Conservation (phyloP, 2,329 filamentous ascomycete species). For the Alternaria sp. region DNA sequence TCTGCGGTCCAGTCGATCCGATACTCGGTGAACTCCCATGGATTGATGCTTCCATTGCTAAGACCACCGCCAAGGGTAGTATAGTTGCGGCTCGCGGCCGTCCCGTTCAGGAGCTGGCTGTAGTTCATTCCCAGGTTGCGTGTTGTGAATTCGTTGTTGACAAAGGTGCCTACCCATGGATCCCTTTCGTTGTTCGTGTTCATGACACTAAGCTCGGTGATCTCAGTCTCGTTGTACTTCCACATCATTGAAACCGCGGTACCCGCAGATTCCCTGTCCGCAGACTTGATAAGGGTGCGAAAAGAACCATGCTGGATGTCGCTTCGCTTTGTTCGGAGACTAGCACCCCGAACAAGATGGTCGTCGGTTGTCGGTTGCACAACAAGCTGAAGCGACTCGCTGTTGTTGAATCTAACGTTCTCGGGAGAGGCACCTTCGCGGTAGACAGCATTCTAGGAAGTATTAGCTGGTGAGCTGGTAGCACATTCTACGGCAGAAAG, state of each 20-base stretch:
- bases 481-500: neutral
- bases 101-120: constrained; percentile 44
- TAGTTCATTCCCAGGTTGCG: constrained; percentile 53
- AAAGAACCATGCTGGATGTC: constrained; percentile 62
- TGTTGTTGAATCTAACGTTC: constrained; percentile 52
- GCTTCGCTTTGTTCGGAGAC: constrained; percentile 54
- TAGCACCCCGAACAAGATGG: constrained; percentile 57
- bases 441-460: constrained; percentile 50
- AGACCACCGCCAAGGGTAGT: constrained; percentile 47
- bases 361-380: constrained; percentile 45
- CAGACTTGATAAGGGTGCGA: constrained; percentile 54
- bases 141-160: constrained; percentile 52
- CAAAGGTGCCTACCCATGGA: constrained; percentile 54
- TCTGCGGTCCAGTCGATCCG: constrained; percentile 60
- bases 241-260: constrained; percentile 59
- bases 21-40: constrained; percentile 58
- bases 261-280: constrained; percentile 48
- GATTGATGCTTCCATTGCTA: constrained; percentile 45
- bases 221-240: constrained; percentile 57
- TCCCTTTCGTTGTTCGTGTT: constrained; percentile 53
- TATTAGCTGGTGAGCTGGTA: neutral
- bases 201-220: constrained; percentile 56
- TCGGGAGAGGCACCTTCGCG: constrained; percentile 54
- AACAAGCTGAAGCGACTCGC: constrained; percentile 48
- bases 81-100: constrained; percentile 48